Evolutionary conservation across 2,329 filamentous ascomycete genomes (phyloP).

Genomic region (Penicillium sclerotigenum): DNA sequence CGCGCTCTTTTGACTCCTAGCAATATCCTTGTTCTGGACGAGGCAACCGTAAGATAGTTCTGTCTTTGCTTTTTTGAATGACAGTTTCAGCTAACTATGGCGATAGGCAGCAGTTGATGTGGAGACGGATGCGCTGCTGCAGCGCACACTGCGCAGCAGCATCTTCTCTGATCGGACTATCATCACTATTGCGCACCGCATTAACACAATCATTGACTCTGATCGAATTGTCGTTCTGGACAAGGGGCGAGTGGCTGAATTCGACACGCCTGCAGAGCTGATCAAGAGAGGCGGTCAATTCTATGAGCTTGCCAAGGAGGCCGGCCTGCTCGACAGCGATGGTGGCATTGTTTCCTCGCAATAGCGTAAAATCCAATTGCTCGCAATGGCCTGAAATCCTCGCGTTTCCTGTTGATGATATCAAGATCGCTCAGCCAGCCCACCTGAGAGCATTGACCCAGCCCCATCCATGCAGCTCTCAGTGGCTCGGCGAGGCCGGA

Average conservation of each 20-base stretch:
- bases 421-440: slow-evolving; percentile 8
- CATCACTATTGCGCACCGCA: slow-evolving; percentile 95
- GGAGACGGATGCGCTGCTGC: slow-evolving; percentile 64
- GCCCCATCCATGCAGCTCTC: slow-evolving; percentile 10
- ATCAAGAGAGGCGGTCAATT: slow-evolving; percentile 76
- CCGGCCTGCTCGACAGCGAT: slow-evolving; percentile 63
- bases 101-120: slow-evolving; percentile 65
- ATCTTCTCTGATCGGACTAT: slow-evolving; percentile 90
- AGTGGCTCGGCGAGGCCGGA: slow-evolving; percentile 20
- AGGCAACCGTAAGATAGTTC: slow-evolving; percentile 71
- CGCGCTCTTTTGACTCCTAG: slow-evolving; percentile 91
- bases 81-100: slow-evolving; percentile 17
- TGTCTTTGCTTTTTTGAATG: neutral
- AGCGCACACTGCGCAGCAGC: slow-evolving; percentile 60
- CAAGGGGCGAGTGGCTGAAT: slow-evolving; percentile 84
- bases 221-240: slow-evolving; percentile 94
- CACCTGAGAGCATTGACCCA: neutral
- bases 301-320: slow-evolving; percentile 86
- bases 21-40: slow-evolving; percentile 94
- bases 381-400: slow-evolving; percentile 7
- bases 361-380: slow-evolving; percentile 11
- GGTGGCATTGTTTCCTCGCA: slow-evolving; percentile 25
- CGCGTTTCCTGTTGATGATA: slow-evolving; percentile 5
- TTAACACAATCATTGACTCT: slow-evolving; percentile 89
- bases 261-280: slow-evolving; percentile 78